These are phyloP conservation scores for Penicillium roqueforti DNA, from an alignment of 495 filamentous ascomycete genomes.

Conservation along the genomic window DNA sequence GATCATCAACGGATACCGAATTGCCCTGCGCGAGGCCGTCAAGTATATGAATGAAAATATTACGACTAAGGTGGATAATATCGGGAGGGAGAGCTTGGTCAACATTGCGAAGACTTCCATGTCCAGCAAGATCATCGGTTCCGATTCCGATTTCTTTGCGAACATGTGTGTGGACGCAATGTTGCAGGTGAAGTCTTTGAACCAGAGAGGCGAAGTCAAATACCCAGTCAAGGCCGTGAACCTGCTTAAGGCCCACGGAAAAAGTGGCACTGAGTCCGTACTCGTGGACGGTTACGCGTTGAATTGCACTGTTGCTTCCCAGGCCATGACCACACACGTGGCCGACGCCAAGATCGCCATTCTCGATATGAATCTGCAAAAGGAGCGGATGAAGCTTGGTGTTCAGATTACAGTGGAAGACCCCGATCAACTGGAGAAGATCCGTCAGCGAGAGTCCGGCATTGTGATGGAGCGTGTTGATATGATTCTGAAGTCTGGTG, in stretches of 20 bases:
- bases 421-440: constrained; percentile 94
- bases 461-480: constrained; percentile 94
- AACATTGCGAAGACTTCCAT: constrained; percentile 99
- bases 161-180: constrained; percentile 97
- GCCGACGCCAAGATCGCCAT: constrained; percentile 94
- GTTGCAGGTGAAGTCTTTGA: constrained; percentile 87
- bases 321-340: constrained; percentile 94
- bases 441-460: constrained; percentile 82
- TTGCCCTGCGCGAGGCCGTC: constrained; percentile 92
- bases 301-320: constrained; percentile 97
- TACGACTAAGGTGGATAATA: constrained; percentile 84
- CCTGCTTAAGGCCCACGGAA: constrained; percentile 95
- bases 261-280: constrained; percentile 82
- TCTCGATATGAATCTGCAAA: constrained; percentile 97
- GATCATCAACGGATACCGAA: constrained; percentile 96
- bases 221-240: constrained; percentile 99
- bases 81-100: constrained; percentile 83
- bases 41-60: constrained; percentile 99
- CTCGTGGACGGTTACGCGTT: constrained; percentile 95
- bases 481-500: constrained; percentile 95
- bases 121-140: constrained; percentile 97
- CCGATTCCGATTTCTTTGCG: constrained; percentile 94
- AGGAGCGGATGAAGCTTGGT: constrained; percentile 97
- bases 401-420: constrained; percentile 98
- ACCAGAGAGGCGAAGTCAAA: constrained; percentile 84